A percentile compares a stretch with the other conserved stretches of the same genome.
These are phyloP conservation scores for Beauveria sp. DNA, from an alignment of 2,329 filamentous ascomycete genomes.

Conservation along the genomic window DNA sequence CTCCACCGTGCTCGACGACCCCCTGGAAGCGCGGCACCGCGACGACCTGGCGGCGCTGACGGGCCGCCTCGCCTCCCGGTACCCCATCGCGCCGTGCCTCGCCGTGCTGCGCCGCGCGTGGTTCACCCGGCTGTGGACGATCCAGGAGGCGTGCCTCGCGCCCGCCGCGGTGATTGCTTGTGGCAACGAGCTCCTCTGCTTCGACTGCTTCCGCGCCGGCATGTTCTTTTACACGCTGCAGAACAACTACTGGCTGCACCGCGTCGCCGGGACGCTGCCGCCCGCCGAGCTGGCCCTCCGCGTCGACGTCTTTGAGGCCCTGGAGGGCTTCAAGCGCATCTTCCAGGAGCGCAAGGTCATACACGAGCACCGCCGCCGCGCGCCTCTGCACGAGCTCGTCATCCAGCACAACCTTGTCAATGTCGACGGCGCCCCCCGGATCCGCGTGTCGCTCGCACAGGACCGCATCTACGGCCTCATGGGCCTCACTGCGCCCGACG, in stretches of 20 bases:
- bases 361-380: constrained; percentile 15
- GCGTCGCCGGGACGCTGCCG: constrained; percentile 8
- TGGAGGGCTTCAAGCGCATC: constrained; percentile 18
- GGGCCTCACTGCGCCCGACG: constrained; percentile 20
- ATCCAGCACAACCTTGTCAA: constrained; percentile 23
- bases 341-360: constrained; percentile 24
- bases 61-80: constrained; percentile 15
- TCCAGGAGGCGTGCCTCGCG: constrained; percentile 26
- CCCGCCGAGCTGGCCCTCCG: constrained; percentile 14
- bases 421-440: constrained; percentile 8
- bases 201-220: constrained; percentile 20
- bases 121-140: constrained; percentile 27
- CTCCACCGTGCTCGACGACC: constrained; percentile 13
- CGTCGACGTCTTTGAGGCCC: constrained; percentile 17
- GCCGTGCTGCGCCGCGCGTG: constrained; percentile 23
- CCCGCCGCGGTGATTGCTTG: constrained; percentile 19
- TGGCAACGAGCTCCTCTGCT: constrained; percentile 18
- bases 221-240: constrained; percentile 23
- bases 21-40: constrained; percentile 17
- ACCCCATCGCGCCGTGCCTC: constrained; percentile 19
- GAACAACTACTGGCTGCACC: constrained; percentile 22
- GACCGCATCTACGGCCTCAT: constrained; percentile 26
- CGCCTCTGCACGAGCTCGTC: constrained; percentile 20
- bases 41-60: constrained; percentile 21
- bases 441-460: constrained; percentile 20